Base-by-base conservation (phyloP, 192 early-diverging fungal genomes). In the Podila minutissima region DNA sequence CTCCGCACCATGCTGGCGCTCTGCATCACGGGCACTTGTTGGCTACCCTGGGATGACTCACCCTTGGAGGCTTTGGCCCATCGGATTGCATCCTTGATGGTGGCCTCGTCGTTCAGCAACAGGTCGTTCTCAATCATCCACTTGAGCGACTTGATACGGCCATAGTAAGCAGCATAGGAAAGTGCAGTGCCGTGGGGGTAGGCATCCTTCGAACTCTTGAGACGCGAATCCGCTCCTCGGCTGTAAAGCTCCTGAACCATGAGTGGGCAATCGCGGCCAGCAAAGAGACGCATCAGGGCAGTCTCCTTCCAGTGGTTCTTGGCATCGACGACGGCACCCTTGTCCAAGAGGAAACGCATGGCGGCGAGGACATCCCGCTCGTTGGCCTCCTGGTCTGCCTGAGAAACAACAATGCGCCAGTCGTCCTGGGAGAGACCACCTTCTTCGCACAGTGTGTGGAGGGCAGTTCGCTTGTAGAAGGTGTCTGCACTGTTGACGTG, bases 291-390 rank as follows among this genome's bases (percentile, higher is more conserved):
- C 77, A 81, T 81, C 66, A 81, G 53, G 35, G 66, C 62, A 1
- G 77, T 81, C 57, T 81, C 77, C 71, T 81, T 81, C 77, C 77
- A 81, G 50, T 73, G 58, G 57, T 81, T 81, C 77, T 73, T 81
- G 77, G 77, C 77, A 57, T 81, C 77, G 0, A 81, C 77, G 2
- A 32, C 33, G 5, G 77, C 71, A 17, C 77, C 77, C 10, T 53
- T 22, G 49, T 81, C 77, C 28, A 81, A 28, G 1, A 81, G 46
- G 77, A 73, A 81, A 12, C 77, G 77, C 77, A 81, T 81, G 48
- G 77, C 71, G 1, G 65, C 71, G 31, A 81, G 57, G 11, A 81
- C 77, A 69, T 81, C 77, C 4, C 41, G 70, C 19, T 81, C 77
- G 41, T 81, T 81, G 1, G 71, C 71, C 33, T 81, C 77, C 37